Evolutionary conservation across 2,329 filamentous ascomycete genomes (phyloP).

Genomic region (Aspergillus carbonarius): DNA sequence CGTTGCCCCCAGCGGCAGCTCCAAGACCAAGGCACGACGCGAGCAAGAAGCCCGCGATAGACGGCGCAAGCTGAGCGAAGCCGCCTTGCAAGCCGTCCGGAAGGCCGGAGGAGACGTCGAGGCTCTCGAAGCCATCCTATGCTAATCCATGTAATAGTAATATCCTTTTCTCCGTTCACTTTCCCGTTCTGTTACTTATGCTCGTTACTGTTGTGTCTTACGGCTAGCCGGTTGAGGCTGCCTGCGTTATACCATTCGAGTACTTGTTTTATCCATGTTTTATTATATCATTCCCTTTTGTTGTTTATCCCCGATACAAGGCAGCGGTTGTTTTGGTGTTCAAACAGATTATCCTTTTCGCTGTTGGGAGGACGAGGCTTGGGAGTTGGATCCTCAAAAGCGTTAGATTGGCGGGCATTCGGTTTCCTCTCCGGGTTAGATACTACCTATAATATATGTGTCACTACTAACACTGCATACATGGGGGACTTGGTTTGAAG

Average conservation of each 20-base stretch:
- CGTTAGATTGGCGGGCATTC: slow-evolving; percentile 9
- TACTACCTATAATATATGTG: background rate
- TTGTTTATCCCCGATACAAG: slow-evolving; percentile 16
- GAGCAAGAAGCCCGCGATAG: slow-evolving; percentile 85
- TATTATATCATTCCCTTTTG: slow-evolving; percentile 18
- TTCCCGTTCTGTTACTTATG: background rate
- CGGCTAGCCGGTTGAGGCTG: background rate
- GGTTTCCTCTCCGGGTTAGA: background rate
- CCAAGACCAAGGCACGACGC: slow-evolving; percentile 89
- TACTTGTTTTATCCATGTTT: background rate
- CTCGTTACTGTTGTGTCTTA: too few relatives aligned
- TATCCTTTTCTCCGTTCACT: slow-evolving; percentile 13
- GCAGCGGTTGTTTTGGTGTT: slow-evolving; percentile 27
- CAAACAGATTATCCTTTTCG: slow-evolving; percentile 5
- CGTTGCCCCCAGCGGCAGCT: slow-evolving; percentile 86
- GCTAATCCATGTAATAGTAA: slow-evolving; percentile 25
- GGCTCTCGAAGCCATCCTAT: slow-evolving; percentile 42
- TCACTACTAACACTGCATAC: background rate
- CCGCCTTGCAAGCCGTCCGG: slow-evolving; percentile 44
- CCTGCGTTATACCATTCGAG: background rate
- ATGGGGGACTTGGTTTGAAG: background rate
- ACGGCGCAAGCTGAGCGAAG: slow-evolving; percentile 51
- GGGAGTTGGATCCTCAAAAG: slow-evolving; percentile 10
- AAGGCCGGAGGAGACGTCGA: slow-evolving; percentile 49
- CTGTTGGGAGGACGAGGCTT: background rate